Conservation (phyloP, 2,329 filamentous ascomycete genomes). For the Cryphonectria japonica region DNA sequence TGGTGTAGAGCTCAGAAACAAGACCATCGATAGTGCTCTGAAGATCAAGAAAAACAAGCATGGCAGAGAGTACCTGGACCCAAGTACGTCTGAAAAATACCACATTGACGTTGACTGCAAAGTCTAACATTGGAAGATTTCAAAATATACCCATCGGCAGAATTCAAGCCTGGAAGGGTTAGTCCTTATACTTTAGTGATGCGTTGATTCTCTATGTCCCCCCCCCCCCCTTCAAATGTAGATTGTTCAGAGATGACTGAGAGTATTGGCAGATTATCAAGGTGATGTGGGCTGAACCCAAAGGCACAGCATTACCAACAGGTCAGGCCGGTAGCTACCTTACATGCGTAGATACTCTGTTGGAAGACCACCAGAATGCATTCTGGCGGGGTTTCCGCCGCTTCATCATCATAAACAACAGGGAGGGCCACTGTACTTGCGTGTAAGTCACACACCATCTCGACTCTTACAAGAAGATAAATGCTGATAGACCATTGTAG, state of each 20-base stretch:
- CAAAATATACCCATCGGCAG: neutral
- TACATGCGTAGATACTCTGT: constrained; percentile 35
- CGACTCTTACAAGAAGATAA: neutral
- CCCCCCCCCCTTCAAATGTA: neutral
- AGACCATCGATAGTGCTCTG: neutral
- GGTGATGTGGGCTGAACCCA: constrained; percentile 57
- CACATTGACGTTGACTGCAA: neutral
- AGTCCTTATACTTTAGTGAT: neutral
- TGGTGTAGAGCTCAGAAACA: neutral
- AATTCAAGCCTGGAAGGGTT: constrained; percentile 10
- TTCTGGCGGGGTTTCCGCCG: constrained; percentile 57
- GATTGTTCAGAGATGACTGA: neutral
- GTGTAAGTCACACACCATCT: constrained; percentile 49
- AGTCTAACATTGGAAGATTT: neutral
- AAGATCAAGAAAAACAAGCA: neutral
- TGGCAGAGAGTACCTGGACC: neutral
- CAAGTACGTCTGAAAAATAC: neutral
- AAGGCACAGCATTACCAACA: constrained; percentile 5
- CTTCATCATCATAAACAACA: constrained; percentile 58
- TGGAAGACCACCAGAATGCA: constrained; percentile 38
- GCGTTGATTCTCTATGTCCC: neutral
- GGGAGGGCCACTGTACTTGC: constrained; percentile 58
- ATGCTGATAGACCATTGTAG: constrained; percentile 38
- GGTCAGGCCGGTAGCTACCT: constrained; percentile 30
- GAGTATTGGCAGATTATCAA: constrained; percentile 53